phyloP scores from a whole-genome alignment of 2,329 filamentous ascomycete species.

The Aspergillus terreus region DNA sequence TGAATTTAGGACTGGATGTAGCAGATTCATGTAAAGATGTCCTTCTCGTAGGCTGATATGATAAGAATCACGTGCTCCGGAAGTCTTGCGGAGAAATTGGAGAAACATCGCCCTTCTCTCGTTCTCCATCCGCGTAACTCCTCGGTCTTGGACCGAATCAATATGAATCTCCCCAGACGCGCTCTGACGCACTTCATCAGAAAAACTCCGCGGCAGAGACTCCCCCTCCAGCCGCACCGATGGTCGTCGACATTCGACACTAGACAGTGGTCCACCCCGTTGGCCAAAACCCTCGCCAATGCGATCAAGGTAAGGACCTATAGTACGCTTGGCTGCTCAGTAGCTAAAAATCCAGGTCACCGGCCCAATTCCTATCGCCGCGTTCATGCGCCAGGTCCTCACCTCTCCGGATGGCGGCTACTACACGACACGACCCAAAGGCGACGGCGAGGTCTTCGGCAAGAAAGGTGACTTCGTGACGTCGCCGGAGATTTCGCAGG shows the following conservation, averaged over 20 bases:
- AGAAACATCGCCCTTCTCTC: constrained; percentile 4
- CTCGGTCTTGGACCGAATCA: not conserved
- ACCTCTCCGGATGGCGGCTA: constrained; percentile 89
- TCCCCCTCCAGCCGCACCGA: constrained; percentile 20
- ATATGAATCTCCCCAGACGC: constrained; percentile 29
- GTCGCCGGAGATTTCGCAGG: constrained; percentile 93
- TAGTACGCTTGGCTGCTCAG: not conserved
- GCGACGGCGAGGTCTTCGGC: constrained; percentile 83
- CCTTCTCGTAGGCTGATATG: constrained; percentile 6
- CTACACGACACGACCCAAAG: constrained; percentile 72
- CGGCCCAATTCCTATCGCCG: constrained; percentile 84
- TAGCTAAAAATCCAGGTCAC: constrained; percentile 57
- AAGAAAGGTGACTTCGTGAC: constrained; percentile 92
- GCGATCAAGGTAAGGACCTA: constrained; percentile 68
- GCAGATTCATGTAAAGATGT: not conserved
- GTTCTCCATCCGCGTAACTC: not conserved
- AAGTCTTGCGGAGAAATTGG: constrained; percentile 25
- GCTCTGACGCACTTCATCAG: constrained; percentile 23
- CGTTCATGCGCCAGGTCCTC: constrained; percentile 98
- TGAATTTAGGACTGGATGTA: not conserved
- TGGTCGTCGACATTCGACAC: constrained; percentile 33
- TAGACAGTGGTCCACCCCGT: constrained; percentile 82
- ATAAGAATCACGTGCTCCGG: constrained; percentile 22
- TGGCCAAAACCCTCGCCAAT: constrained; percentile 81
- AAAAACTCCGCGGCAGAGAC: constrained; percentile 14